phyloP scores from a whole-genome alignment of 2,329 filamentous ascomycete genomes.

The Beauveria asiatica region DNA sequence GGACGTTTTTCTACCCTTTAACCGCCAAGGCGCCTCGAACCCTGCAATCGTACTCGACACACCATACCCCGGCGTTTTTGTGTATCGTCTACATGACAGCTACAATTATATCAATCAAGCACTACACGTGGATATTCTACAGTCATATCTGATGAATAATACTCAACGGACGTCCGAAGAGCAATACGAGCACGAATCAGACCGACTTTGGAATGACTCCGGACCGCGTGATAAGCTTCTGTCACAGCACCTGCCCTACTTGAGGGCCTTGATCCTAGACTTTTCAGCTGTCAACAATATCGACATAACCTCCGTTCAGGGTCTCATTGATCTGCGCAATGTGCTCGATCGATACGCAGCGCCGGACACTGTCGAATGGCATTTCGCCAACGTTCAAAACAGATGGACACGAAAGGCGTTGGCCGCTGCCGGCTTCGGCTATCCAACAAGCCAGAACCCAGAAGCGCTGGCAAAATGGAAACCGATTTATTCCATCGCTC shows the following conservation, averaged over 20 bases:
- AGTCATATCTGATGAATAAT: constrained; percentile 29
- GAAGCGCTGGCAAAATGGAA: constrained; percentile 23
- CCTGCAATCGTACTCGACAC: constrained; percentile 32
- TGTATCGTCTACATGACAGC: constrained; percentile 43
- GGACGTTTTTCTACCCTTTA: constrained; percentile 30
- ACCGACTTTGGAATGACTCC: constrained; percentile 50
- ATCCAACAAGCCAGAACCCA: constrained; percentile 23
- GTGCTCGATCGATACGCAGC: constrained; percentile 44
- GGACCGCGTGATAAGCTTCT: constrained; percentile 25
- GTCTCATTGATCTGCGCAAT: constrained; percentile 46
- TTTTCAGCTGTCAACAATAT: constrained; percentile 48
- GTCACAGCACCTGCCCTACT: constrained; percentile 29
- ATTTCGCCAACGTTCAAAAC: constrained; percentile 46
- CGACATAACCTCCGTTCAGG: constrained; percentile 50
- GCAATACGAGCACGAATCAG: constrained; percentile 25
- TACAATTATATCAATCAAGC: constrained; percentile 46
- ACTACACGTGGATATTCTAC: constrained; percentile 35
- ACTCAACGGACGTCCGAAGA: constrained; percentile 33
- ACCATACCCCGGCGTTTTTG: constrained; percentile 40
- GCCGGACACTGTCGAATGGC: constrained; percentile 41
- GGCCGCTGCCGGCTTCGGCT: constrained; percentile 47
- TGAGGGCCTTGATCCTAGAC: constrained; percentile 49
- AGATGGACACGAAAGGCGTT: constrained; percentile 51
- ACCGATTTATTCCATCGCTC: constrained; percentile 26
- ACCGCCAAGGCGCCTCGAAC: constrained; percentile 36